Conservation (phyloP, 1,284 basidiomycete species). For the Lentinula novae-zelandiae region DNA sequence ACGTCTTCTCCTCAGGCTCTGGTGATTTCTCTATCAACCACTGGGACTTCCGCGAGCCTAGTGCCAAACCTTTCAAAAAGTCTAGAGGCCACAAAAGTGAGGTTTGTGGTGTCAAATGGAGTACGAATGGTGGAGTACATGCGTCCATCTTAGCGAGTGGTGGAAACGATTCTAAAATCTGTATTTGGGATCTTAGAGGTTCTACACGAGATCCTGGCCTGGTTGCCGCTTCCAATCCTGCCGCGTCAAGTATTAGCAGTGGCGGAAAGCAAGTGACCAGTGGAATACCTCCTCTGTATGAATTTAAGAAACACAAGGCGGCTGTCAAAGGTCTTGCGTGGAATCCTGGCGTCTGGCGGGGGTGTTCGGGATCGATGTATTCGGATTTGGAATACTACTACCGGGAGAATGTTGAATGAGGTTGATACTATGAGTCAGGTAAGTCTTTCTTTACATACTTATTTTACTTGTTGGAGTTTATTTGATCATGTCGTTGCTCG, state of each 20-base stretch:
- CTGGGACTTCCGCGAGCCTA: slow-evolving; percentile 81
- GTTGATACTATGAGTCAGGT: slow-evolving; percentile 93
- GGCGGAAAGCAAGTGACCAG: slow-evolving; percentile 11
- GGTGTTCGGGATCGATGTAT: slow-evolving; percentile 98
- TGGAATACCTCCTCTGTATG: slow-evolving; percentile 69
- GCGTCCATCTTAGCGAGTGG: slow-evolving; percentile 85
- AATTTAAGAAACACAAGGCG: slow-evolving; percentile 94
- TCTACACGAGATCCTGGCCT: slow-evolving; percentile 40
- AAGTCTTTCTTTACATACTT: slow-evolving; percentile 23
- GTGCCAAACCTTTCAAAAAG: slow-evolving; percentile 69
- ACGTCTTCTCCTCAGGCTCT: slow-evolving; percentile 87
- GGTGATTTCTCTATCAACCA: slow-evolving; percentile 90
- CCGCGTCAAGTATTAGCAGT: no score
- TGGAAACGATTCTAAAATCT: slow-evolving; percentile 98
- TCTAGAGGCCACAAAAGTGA: slow-evolving; percentile 89
- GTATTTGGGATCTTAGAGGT: slow-evolving; percentile 87
- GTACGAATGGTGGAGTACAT: slow-evolving; percentile 51
- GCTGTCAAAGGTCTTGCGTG: slow-evolving; percentile 99
- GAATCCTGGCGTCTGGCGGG: slow-evolving; percentile 94
- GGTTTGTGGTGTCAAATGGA: slow-evolving; percentile 96
- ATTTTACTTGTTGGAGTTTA: neutral
- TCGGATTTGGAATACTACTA: slow-evolving; percentile 95
- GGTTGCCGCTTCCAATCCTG: slow-evolving; percentile 16
- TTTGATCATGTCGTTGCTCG: neutral
- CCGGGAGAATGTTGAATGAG: slow-evolving; percentile 80